Evolutionary conservation across 352 stramenopile genomes (phyloP).

Genomic region (Phytopythium aichiense): DNA sequence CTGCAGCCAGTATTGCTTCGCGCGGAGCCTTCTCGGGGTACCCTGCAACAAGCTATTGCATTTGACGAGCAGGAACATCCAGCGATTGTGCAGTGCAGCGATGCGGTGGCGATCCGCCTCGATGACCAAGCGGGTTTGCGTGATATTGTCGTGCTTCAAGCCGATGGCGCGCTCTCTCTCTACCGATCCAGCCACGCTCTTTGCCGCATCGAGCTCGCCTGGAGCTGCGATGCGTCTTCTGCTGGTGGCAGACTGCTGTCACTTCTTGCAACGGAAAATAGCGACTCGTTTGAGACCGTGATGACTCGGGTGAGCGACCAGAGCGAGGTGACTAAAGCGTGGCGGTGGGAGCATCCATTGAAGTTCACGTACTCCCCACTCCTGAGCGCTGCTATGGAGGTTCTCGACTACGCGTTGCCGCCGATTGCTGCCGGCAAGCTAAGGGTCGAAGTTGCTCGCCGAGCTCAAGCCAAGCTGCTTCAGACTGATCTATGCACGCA

Average conservation of each 20-base stretch:
- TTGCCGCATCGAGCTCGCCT: slow-evolving; percentile 18
- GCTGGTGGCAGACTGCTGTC: background rate
- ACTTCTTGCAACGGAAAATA: background rate
- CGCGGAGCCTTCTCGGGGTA: background rate
- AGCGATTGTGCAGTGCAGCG: slow-evolving; percentile 19
- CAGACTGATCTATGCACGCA: background rate
- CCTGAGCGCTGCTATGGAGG: slow-evolving; percentile 27
- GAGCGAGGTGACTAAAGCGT: slow-evolving; percentile 2
- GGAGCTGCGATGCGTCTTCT: background rate
- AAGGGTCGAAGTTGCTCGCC: background rate
- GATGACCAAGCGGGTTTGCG: background rate
- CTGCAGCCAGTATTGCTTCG: slow-evolving; percentile 24
- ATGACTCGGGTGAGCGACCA: slow-evolving; percentile 1
- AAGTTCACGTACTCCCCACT: slow-evolving; percentile 24
- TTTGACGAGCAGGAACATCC: slow-evolving; percentile 5
- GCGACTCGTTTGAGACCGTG: slow-evolving; percentile 26
- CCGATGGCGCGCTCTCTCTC: slow-evolving; percentile 23
- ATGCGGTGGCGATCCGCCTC: slow-evolving; percentile 32
- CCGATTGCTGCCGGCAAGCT: background rate
- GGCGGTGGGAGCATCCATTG: slow-evolving; percentile 40
- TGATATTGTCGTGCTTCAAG: slow-evolving; percentile 45
- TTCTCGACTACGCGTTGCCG: slow-evolving; percentile 22
- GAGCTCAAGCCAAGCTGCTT: slow-evolving; percentile 2
- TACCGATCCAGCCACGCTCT: slow-evolving; percentile 28
- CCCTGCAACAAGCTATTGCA: slow-evolving; percentile 9